These are phyloP conservation scores for Boletus rufocinnamomeus DNA, from an alignment of 768 basidiomycete genomes.

Conservation along the genomic window DNA sequence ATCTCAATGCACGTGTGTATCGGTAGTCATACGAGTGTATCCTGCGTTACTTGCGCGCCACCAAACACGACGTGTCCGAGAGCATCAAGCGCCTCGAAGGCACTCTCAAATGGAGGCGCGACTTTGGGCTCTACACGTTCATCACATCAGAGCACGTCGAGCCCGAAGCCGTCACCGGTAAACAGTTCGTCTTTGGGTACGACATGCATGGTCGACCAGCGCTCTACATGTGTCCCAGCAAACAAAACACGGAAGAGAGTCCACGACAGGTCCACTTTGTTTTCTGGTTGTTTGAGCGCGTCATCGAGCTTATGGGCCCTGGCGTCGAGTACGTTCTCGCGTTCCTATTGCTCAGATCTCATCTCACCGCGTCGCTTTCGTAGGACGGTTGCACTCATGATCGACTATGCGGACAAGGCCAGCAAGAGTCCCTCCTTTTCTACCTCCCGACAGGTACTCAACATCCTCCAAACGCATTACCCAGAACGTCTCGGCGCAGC, in stretches of 20 bases:
- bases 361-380: not conserved
- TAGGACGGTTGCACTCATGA: constrained; percentile 70
- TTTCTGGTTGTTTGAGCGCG: constrained; percentile 78
- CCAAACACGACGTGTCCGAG: constrained; percentile 65
- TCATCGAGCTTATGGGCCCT: constrained; percentile 74
- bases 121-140: constrained; percentile 68
- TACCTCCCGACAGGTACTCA: constrained; percentile 45
- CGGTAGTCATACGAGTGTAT: constrained; percentile 67
- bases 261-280: constrained; percentile 69
- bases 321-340: constrained; percentile 68
- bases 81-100: constrained; percentile 68
- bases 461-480: constrained; percentile 79
- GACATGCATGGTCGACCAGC: constrained; percentile 66
- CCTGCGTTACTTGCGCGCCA: constrained; percentile 74
- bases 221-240: constrained; percentile 65
- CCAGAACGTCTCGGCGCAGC: constrained; percentile 82
- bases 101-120: constrained; percentile 79
- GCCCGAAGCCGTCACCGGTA: constrained; percentile 82
- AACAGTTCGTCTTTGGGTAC: constrained; percentile 76
- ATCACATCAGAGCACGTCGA: constrained; percentile 66
- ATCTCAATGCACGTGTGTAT: not conserved
- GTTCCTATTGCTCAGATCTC: too few species aligned
- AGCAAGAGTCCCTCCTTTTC: constrained; percentile 55
- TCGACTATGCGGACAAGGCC: constrained; percentile 74
- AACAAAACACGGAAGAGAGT: constrained; percentile 76